Percentiles rank a stretch among this genome's conserved stretches.
These are phyloP conservation scores for Globisporangium splendens DNA, from an alignment of 352 stramenopile species.

Conservation along the genomic window DNA sequence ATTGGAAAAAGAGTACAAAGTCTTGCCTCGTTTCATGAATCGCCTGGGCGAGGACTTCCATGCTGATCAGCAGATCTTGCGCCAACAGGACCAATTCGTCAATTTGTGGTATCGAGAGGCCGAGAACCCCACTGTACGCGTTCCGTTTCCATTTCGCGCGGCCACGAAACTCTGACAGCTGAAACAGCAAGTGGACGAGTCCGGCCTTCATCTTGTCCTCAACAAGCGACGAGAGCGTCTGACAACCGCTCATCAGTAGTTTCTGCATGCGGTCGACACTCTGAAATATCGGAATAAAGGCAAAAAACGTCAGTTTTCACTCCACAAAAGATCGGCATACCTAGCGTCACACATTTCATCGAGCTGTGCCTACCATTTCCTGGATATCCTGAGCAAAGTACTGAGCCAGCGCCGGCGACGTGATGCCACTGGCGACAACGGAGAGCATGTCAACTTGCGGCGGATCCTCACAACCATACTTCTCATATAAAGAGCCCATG, in stretches of 20 bases:
- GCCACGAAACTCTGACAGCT: constrained; percentile 51
- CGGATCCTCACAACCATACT: constrained; percentile 59
- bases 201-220: constrained; percentile 35
- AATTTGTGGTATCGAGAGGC: constrained; percentile 29
- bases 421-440: constrained; percentile 50
- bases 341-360: background rate
- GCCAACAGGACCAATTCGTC: constrained; percentile 28
- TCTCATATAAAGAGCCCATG: constrained; percentile 71
- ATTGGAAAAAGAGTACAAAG: constrained; percentile 60
- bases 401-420: constrained; percentile 56
- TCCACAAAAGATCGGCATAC: too few relatives aligned
- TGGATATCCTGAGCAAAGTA: constrained; percentile 84
- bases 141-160: constrained; percentile 40
- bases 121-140: constrained; percentile 31
- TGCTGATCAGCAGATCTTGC: constrained; percentile 34
- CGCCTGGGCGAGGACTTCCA: constrained; percentile 38
- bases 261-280: constrained; percentile 64
- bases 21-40: constrained; percentile 59
- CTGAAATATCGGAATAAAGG: constrained; percentile 16
- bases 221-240: constrained; percentile 26
- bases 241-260: constrained; percentile 35
- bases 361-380: constrained; percentile 46
- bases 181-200: constrained; percentile 39
- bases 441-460: constrained; percentile 78
- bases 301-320: background rate